Conservation (phyloP, 805 yeast genomes). For the Pichia pseudocactophila region DNA sequence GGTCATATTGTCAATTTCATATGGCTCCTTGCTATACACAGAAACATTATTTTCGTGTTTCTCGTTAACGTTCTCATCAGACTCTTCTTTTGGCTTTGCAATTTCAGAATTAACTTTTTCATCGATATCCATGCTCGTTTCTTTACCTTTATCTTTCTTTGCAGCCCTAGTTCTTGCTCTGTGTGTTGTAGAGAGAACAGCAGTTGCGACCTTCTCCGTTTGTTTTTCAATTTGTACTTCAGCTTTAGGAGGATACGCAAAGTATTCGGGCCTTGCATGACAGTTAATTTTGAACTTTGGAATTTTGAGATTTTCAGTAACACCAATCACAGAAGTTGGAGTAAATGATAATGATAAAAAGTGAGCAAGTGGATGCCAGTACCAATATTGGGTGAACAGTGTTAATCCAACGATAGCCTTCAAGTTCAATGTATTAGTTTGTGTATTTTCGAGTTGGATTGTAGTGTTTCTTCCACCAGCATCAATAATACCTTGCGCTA, state of each 20-base stretch:
- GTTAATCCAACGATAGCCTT: conserved; percentile 89
- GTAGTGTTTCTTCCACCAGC: conserved; percentile 99
- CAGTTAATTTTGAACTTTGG: conserved; percentile 79
- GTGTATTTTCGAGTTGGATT: conserved; percentile 76
- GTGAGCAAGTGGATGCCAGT: conserved; percentile 96
- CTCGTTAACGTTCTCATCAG: conserved; percentile 17
- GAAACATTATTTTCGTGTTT: conserved; percentile 32
- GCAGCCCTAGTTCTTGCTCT: conserved; percentile 89
- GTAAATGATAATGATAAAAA: conserved; percentile 85
- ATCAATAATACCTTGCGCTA: conserved; percentile 95
- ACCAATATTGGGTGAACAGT: conserved; percentile 90
- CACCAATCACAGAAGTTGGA: conserved; percentile 86
- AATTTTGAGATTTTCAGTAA: conserved; percentile 73
- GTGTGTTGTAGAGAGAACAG: conserved; percentile 88
- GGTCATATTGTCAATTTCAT: conserved; percentile 66
- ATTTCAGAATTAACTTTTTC: conserved; percentile 29
- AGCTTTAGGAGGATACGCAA: conserved; percentile 82
- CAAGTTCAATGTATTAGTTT: conserved; percentile 83
- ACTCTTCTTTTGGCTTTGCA: conserved; percentile 15
- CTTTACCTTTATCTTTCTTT: conserved; percentile 34
- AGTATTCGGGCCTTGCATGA: conserved; percentile 68
- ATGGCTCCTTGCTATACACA: conserved; percentile 51
- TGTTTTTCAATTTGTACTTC: conserved; percentile 74
- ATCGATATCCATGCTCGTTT: conserved; percentile 35
- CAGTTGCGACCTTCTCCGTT: conserved; percentile 84